Evolutionary conservation across 148 eudicot genomes (phyloP), one percentile per base, ranked within the genome.

Genomic region (Silene uniflora): DNA sequence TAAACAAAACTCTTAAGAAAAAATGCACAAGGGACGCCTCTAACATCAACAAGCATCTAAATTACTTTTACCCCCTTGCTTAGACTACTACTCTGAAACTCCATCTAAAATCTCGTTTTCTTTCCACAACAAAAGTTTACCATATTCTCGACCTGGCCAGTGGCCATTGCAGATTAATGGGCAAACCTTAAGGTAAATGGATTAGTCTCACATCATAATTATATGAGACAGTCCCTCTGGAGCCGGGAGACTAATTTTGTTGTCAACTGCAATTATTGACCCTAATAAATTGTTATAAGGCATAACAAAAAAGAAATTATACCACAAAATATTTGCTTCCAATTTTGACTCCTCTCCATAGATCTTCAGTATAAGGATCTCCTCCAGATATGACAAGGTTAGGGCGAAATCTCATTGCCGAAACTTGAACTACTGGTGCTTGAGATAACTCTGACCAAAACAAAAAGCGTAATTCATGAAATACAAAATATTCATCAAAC

Each of bases 361-460:
- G 78, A 81, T 94, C 98, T 91, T 94, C 98, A 52, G 79, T 83
- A 78, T 87, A 94, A 60, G 98, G 91, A 79, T 83, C 82, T 62
- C 97, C 97, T 63, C 98, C 97, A 74, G 93, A 89, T 78, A 89
- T 81, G 72, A 94, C 89, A 77, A 94, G 85, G 77, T 94, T 94
- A 69, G 98, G 98, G 14, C 98, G 97, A 73, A 94, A 94, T 82
- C 91, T 88, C 84, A 64, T 84, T 66, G 97, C 73, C 58, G 83
- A 78, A 47, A 91, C 85, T 81, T 83, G 81, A 67, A 71, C 49
- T 10, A 67, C 82, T 67, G 78, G 80, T 63, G 84, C 83, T 69
- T 17, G 67, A 61, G 67, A 81, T 76, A 68, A 52, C 81, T 83
- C 90, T 91, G 79, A 66, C 47, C 24, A 80, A 73, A 76, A 76